phyloP scores from a whole-genome alignment of 2,329 filamentous ascomycete genomes.

The Diaporthe amygdali region DNA sequence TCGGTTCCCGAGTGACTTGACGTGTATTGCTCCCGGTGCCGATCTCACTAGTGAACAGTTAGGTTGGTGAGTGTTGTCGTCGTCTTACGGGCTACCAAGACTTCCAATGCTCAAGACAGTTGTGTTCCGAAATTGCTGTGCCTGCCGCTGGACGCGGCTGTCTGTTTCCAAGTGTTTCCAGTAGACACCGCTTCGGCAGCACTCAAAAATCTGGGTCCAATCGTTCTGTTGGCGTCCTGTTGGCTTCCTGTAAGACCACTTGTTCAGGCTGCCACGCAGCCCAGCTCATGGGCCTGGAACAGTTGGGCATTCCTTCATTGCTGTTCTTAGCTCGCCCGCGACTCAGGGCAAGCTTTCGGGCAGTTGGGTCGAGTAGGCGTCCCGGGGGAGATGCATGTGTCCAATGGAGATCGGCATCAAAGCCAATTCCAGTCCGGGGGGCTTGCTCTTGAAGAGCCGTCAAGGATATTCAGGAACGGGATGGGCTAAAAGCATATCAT shows the following conservation, averaged over 20 bases:
- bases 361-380: neutral
- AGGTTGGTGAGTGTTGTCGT: too few relatives aligned
- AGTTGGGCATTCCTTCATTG: slow-evolving; percentile 1
- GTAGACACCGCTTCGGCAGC: neutral
- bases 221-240: neutral
- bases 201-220: neutral
- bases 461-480: neutral
- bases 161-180: slow-evolving; percentile 10
- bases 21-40: neutral
- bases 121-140: neutral
- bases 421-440: neutral
- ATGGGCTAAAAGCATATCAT: neutral
- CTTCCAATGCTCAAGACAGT: neutral
- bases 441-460: neutral
- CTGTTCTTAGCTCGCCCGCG: neutral
- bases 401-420: neutral
- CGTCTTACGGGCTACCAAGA: too few relatives aligned
- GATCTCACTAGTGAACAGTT: neutral
- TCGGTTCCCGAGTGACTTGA: neutral
- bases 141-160: neutral
- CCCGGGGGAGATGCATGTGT: neutral
- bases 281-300: neutral
- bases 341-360: slow-evolving; percentile 7
- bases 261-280: neutral
- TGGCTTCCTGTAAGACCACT: neutral